Evolutionary conservation across 192 early-diverging fungal genomes (phyloP), one percentile per base, ranked within the genome.

Genomic region (Mortierella antarctica): DNA sequence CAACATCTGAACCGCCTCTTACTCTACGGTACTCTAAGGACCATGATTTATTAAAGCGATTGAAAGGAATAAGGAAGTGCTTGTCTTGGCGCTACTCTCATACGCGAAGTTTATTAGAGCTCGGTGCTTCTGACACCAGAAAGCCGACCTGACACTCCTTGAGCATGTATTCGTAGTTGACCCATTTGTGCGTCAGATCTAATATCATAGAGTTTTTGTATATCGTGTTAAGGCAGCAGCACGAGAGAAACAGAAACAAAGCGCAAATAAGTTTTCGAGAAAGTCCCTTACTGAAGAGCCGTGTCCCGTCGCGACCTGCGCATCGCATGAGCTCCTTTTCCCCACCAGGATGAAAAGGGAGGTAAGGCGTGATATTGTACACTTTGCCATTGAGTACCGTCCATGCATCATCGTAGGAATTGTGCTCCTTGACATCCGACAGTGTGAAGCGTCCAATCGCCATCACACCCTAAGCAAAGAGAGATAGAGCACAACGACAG

Each of bases 251-350:
- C 14, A 40, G 49, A 21, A 23, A 20, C 40, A 53, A 7, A 44
- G 7, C 2, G 18, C 7, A 51, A 13, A 39, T 21, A 12, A 57
- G 41, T 31, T 7, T n/a, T 52, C 2, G 54, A 8, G 65, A 20
- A 60, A 62, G 42, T 13, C n/a, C 81, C 87, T 84, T 86, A 91
- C 88, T 91, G 68, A 98, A 97, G 53, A 98, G 83, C 79, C 91
- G 88, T 7, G 97, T 96, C 7, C 94, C 95, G 61, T 99, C 97
- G 64, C 93, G 93, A 49, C 97, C 97, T 6, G 98, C 96, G n/a
- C 82, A 86, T 13, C 92, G 86, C 92, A 95, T 88, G 21, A 95
- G 64, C 66, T 94, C 89, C 60, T 89, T 89, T 47, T 88, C 87
- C 39, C 86, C 98, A 39, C 98, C 97, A 41, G 96, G 96, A 82